Evolutionary conservation across 371 early-diverging fungal species (phyloP), one percentile per base, ranked within the genome.

Genomic region (Rhizopus sp.): DNA sequence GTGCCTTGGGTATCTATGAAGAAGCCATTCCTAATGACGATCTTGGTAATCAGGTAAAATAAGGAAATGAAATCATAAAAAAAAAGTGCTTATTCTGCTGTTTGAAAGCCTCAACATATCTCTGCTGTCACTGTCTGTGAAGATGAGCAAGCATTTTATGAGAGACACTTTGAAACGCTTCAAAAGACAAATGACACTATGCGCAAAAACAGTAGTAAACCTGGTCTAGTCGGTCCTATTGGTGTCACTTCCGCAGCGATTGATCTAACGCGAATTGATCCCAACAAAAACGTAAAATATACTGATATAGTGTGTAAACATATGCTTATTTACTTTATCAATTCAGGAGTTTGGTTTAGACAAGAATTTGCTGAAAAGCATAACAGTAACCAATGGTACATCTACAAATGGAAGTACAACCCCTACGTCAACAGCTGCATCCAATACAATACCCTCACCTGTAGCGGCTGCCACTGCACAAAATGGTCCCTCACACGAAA

Each of bases 131-230:
- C 89, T 5, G 63, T 74, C 1, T 91, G 91, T 29, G 94, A 93
- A 71, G 90, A 92, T 56, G 94, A 96, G 58, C 95, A 96, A 63
- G 73, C 72, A 0, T 96, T 96, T 72, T 77, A 94, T 50, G 88
- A 89, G 47, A 79, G 88, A 5, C 89, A 91, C 67, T 83, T 81
- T 60, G 90, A 87, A 16, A 84, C 84, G 4, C 75, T 91, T 50
- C 86, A 88, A 53, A 70, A 71, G 15, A 69, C 73, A 7, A 39
- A 66, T 13, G 65, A 68, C n/a, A 47, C 62, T 8, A 57, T 61
- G 5, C 35, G 13, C 16, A 47, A 42, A 33, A 32, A 10, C 6
- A 62, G 64, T 34, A 32, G 57, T 47, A 68, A 60, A 46, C 78
- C 78, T 0, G 69, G 74, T 15, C 62, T 73, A 0, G 70, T 73